Evolutionary conservation across 1,284 basidiomycete genomes (phyloP).

Genomic region (Pisolithus thermaeus): DNA sequence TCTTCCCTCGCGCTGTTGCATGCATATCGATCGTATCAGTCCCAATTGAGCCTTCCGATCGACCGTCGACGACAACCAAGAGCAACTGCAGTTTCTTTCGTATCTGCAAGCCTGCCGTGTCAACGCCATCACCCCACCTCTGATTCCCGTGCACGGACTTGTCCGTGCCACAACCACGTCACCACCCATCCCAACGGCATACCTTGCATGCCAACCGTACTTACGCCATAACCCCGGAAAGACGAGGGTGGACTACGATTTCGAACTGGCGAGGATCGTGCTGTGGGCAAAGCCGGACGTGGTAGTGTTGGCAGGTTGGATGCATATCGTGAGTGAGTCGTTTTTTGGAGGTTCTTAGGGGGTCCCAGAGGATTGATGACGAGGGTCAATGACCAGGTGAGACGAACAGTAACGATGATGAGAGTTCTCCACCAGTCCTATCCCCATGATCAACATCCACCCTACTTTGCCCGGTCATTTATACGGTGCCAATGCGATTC

Average conservation of each 20-base stretch:
- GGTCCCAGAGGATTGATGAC: constrained; percentile 13
- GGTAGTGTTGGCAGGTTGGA: constrained; percentile 94
- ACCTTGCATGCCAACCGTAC: constrained; percentile 84
- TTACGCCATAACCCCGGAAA: constrained; percentile 69
- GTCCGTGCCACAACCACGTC: constrained; percentile 65
- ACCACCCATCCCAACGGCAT: constrained; percentile 78
- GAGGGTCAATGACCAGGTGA: not conserved
- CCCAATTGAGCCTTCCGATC: no score
- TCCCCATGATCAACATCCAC: constrained; percentile 91
- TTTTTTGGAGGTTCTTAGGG: constrained; percentile 50
- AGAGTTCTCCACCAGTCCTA: constrained; percentile 33
- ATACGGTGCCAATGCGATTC: constrained; percentile 88
- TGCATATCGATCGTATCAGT: no score
- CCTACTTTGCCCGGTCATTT: constrained; percentile 94
- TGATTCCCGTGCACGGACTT: constrained; percentile 45
- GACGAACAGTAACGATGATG: constrained; percentile 26
- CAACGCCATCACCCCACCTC: no score
- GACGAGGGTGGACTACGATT: constrained; percentile 84
- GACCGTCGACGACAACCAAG: constrained; percentile 1
- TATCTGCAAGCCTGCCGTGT: not conserved
- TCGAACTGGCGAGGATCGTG: constrained; percentile 74
- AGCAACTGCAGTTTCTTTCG: constrained; percentile 6
- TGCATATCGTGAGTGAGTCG: constrained; percentile 74
- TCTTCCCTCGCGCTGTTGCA: no score
- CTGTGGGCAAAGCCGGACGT: constrained; percentile 68